phyloP scores from a whole-genome alignment of 148 eudicot species.

The Mesembryanthemum crystallinum region DNA sequence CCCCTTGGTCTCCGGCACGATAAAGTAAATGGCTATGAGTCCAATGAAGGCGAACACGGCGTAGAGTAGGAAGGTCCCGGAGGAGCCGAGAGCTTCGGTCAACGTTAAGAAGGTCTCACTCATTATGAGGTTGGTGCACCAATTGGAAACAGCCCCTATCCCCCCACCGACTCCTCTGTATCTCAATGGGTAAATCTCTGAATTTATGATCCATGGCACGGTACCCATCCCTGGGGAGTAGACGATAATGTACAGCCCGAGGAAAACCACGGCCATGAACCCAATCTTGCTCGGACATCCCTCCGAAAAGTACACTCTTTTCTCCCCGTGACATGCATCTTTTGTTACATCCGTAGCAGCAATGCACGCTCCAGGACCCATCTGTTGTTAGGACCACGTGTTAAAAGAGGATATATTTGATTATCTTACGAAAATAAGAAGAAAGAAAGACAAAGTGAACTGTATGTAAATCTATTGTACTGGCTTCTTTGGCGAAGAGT shows the following conservation, averaged over 20 bases:
- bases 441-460: background rate
- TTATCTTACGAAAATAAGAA: no score
- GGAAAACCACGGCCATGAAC: constrained; percentile 41
- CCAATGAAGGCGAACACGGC: constrained; percentile 48
- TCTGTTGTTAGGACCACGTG: no score
- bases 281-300: constrained; percentile 71
- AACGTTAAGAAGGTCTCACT: constrained; percentile 69
- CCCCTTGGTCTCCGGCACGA: constrained; percentile 85
- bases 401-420: no score
- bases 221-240: constrained; percentile 77
- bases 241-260: constrained; percentile 50
- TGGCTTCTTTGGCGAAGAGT: background rate
- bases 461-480: no score
- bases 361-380: constrained; percentile 56
- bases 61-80: constrained; percentile 68
- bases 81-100: constrained; percentile 51
- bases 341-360: constrained; percentile 21
- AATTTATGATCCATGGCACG: constrained; percentile 71
- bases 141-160: constrained; percentile 63
- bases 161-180: constrained; percentile 78
- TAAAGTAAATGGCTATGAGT: constrained; percentile 50
- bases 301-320: constrained; percentile 51
- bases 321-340: constrained; percentile 35
- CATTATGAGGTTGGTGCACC: constrained; percentile 68
- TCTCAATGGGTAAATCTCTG: constrained; percentile 58